A percentile compares a stretch with the other conserved stretches of the same genome.
phyloP scores from a whole-genome alignment of 148 eudicot species.

The Rhododendron ovatum region DNA sequence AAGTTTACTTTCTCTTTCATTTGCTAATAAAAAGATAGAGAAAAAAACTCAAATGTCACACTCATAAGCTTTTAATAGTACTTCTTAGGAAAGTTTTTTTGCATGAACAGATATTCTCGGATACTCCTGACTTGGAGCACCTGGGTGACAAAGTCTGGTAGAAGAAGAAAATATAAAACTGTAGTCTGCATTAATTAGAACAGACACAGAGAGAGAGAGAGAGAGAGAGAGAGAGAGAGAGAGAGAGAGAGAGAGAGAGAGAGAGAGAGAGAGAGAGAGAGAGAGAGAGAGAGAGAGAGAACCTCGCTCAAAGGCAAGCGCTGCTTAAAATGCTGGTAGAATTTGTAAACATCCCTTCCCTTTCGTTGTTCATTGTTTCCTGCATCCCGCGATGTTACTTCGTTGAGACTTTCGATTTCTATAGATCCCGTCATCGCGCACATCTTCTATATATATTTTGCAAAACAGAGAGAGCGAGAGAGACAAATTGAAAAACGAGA shows the following conservation, averaged over 20 bases:
- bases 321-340: neutral
- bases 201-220: too few species aligned
- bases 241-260: constrained; percentile 4
- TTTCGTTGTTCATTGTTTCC: neutral
- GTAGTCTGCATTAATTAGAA: too few species aligned
- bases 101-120: too few species aligned
- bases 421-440: neutral
- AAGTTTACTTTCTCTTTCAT: neutral
- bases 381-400: neutral
- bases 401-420: neutral
- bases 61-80: neutral
- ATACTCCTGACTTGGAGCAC: neutral
- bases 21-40: neutral
- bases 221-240: too few species aligned
- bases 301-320: constrained; percentile 13
- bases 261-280: constrained; percentile 1
- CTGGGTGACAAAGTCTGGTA: neutral
- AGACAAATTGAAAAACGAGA: neutral
- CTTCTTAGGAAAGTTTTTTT: too few species aligned
- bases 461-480: neutral
- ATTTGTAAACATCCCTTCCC: neutral
- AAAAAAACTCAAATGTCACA: neutral
- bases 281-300: neutral
- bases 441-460: neutral
- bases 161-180: neutral